Conservation (phyloP, 2,329 filamentous ascomycete species). For the Colletotrichum lini region DNA sequence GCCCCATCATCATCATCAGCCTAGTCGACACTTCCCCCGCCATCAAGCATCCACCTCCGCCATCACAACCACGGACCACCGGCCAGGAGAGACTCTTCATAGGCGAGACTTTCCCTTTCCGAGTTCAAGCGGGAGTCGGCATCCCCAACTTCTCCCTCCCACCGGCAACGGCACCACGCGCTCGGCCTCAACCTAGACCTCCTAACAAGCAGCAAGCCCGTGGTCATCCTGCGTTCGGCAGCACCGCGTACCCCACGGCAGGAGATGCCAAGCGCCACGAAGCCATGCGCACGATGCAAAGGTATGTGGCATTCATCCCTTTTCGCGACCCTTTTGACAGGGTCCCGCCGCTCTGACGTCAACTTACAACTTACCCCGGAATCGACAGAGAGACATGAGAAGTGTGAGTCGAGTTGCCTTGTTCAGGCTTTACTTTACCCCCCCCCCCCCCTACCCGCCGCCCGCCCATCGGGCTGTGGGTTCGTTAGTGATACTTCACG, state of each 20-base stretch:
- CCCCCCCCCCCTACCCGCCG: no score
- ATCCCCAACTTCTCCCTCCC: not conserved
- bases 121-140: conserved; percentile 3
- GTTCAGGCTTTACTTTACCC: not conserved
- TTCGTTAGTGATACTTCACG: not conserved
- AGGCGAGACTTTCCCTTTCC: conserved; percentile 29
- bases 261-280: conserved; percentile 45
- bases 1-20: conserved; percentile 15
- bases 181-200: not conserved
- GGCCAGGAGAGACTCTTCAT: not conserved
- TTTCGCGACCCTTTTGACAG: conserved; percentile 5
- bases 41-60: not conserved
- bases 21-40: not conserved
- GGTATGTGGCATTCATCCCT: conserved; percentile 37
- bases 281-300: conserved; percentile 46
- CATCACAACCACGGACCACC: not conserved
- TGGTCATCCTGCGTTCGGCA: conserved; percentile 26
- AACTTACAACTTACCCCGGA: conserved; percentile 2
- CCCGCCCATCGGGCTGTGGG: not conserved
- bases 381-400: conserved; percentile 46
- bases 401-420: conserved; percentile 43
- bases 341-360: conserved; percentile 18
- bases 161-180: not conserved
- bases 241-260: conserved; percentile 18
- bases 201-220: not conserved